phyloP scores from a whole-genome alignment of 2,329 filamentous ascomycete species.

The Didymosphaeria variabile region DNA sequence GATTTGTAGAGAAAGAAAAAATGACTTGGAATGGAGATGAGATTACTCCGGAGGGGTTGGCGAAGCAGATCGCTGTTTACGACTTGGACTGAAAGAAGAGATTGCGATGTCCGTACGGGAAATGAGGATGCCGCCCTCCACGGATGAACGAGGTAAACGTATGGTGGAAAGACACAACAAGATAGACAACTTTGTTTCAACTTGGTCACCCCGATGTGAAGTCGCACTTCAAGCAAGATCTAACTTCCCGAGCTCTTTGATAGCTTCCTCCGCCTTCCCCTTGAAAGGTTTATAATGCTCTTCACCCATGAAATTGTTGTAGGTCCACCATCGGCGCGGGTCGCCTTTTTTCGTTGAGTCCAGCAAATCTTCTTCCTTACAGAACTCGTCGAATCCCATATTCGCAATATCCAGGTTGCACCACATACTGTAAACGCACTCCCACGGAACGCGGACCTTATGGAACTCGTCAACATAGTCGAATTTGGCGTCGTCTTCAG shows the following conservation, averaged over 20 bases:
- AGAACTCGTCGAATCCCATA: not conserved
- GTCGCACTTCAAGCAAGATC: not conserved
- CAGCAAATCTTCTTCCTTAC: not conserved
- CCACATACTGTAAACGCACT: not conserved
- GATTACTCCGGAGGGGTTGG: slow-evolving; percentile 1
- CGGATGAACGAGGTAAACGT: too few relatives aligned
- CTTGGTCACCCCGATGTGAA: too few relatives aligned
- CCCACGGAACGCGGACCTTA: not conserved
- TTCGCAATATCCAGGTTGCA: not conserved
- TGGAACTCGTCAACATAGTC: not conserved
- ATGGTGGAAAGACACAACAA: too few relatives aligned
- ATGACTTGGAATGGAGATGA: not conserved
- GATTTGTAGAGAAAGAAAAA: slow-evolving; percentile 4
- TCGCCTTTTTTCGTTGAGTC: not conserved
- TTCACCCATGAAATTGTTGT: not conserved
- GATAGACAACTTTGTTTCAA: too few relatives aligned
- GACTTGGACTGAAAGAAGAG: not conserved
- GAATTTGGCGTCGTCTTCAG: not conserved
- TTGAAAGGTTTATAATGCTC: not conserved
- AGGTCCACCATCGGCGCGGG: not conserved
- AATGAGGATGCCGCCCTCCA: too few relatives aligned
- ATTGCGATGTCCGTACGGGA: not conserved
- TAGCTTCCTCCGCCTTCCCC: not conserved
- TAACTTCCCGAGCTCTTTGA: not conserved
- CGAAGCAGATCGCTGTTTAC: slow-evolving; percentile 4